Evolutionary conservation across 2,329 filamentous ascomycete genomes (phyloP).

Genomic region (Penicillium sp.): DNA sequence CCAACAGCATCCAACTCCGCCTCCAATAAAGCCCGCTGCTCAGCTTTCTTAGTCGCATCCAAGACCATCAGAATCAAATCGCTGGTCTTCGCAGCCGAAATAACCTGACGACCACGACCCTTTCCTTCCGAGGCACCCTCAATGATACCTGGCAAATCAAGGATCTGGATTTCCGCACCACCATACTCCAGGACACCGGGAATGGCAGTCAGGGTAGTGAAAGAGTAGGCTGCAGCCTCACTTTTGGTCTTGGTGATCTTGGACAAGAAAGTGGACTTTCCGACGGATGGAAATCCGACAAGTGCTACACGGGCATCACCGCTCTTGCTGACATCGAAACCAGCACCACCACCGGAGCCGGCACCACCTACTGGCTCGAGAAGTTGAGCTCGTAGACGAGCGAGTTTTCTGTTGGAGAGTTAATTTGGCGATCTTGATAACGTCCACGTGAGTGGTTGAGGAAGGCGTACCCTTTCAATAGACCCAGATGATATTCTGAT

Average conservation of each 20-base stretch:
- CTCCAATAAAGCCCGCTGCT: slow-evolving; percentile 87
- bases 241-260: slow-evolving; percentile 98
- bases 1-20: slow-evolving; percentile 93
- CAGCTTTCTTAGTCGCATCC: slow-evolving; percentile 93
- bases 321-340: slow-evolving; percentile 90
- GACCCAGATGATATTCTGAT: slow-evolving; percentile 93
- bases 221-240: slow-evolving; percentile 92
- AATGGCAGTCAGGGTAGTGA: slow-evolving; percentile 96
- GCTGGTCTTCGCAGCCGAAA: slow-evolving; percentile 96
- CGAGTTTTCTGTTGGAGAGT: slow-evolving; percentile 74
- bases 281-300: slow-evolving; percentile 97
- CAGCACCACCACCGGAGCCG: slow-evolving; percentile 74
- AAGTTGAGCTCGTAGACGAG: slow-evolving; percentile 88
- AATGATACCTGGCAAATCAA: slow-evolving; percentile 97
- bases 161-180: slow-evolving; percentile 94
- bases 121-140: slow-evolving; percentile 96
- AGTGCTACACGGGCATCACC: slow-evolving; percentile 96
- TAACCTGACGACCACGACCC: slow-evolving; percentile 91
- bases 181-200: slow-evolving; percentile 97
- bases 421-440: slow-evolving; percentile 13
- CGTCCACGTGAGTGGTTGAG: background rate
- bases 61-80: slow-evolving; percentile 96
- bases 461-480: slow-evolving; percentile 78
- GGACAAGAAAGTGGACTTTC: slow-evolving; percentile 97
- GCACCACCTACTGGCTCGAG: slow-evolving; percentile 83